Conservation (phyloP, 2,329 filamentous ascomycete genomes). For the Zopfia rhizophila region DNA sequence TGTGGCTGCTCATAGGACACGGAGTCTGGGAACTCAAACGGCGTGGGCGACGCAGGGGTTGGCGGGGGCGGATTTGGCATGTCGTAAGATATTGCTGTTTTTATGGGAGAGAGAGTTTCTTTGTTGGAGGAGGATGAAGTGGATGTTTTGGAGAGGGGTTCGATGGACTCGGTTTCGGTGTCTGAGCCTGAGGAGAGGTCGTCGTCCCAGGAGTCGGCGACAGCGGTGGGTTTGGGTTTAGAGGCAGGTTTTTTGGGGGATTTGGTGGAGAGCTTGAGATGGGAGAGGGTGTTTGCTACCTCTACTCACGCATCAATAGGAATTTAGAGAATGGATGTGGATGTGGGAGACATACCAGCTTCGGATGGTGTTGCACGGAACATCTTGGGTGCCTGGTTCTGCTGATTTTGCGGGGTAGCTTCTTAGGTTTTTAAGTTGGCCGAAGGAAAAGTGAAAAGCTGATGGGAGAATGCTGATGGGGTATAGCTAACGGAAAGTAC, state of each 20-base stretch:
- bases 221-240: slow-evolving; percentile 40
- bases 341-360: slow-evolving; percentile 27
- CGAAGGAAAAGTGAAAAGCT: too few relatives aligned
- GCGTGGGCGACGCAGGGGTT: slow-evolving; percentile 47
- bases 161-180: slow-evolving; percentile 41
- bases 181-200: slow-evolving; percentile 62
- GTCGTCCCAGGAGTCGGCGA: slow-evolving; percentile 83
- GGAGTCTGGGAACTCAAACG: slow-evolving; percentile 45
- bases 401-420: background rate
- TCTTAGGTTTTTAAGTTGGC: too few relatives aligned
- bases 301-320: slow-evolving; percentile 41
- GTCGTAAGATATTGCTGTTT: slow-evolving; percentile 24
- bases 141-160: slow-evolving; percentile 40
- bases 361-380: slow-evolving; percentile 36
- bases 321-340: slow-evolving; percentile 11
- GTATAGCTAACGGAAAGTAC: too few relatives aligned
- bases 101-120: slow-evolving; percentile 30
- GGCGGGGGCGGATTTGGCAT: slow-evolving; percentile 45
- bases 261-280: slow-evolving; percentile 48
- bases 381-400: slow-evolving; percentile 15
- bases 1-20: slow-evolving; percentile 24
- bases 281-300: slow-evolving; percentile 48
- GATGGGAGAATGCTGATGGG: too few relatives aligned
- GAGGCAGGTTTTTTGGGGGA: slow-evolving; percentile 41
- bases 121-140: slow-evolving; percentile 37